A percentile compares a stretch with the other conserved stretches of the same genome.
These are phyloP conservation scores for Aspergillus sp. DNA, from an alignment of 2,329 filamentous ascomycete genomes.

Conservation along the genomic window DNA sequence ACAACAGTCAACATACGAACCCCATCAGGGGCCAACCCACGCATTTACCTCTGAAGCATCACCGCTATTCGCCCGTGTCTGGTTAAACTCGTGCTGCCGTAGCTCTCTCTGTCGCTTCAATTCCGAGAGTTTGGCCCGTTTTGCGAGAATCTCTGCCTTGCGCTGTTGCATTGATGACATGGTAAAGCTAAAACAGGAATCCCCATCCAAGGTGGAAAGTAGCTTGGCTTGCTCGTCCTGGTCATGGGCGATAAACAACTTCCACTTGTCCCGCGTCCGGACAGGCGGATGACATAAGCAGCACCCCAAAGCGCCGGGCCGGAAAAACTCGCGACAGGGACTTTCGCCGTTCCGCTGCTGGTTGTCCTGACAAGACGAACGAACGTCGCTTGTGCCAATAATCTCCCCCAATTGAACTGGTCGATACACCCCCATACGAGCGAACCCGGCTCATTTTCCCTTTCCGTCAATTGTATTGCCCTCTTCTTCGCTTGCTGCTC, in stretches of 20 bases:
- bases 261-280: constrained; percentile 10
- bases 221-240: too few relatives aligned
- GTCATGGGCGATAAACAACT: constrained; percentile 1
- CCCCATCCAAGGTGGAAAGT: neutral
- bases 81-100: constrained; percentile 65
- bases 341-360: constrained; percentile 16
- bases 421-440: constrained; percentile 22
- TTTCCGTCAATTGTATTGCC: constrained; percentile 7
- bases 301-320: constrained; percentile 18
- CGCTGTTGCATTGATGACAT: constrained; percentile 54
- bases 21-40: constrained; percentile 2
- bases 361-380: neutral
- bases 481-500: constrained; percentile 18
- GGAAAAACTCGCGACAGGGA: constrained; percentile 38
- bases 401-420: constrained; percentile 22
- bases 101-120: constrained; percentile 86
- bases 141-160: constrained; percentile 91
- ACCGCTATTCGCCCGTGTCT: constrained; percentile 60
- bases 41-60: constrained; percentile 59
- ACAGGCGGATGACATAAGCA: constrained; percentile 32
- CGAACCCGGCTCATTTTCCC: constrained; percentile 19
- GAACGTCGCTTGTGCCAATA: constrained; percentile 17
- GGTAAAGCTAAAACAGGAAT: constrained; percentile 4
- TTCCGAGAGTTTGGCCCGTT: constrained; percentile 94
- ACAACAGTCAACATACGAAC: constrained; percentile 7